These are phyloP conservation scores for Penicillium janthinellum DNA, from an alignment of 2,329 filamentous ascomycete genomes.

Conservation along the genomic window DNA sequence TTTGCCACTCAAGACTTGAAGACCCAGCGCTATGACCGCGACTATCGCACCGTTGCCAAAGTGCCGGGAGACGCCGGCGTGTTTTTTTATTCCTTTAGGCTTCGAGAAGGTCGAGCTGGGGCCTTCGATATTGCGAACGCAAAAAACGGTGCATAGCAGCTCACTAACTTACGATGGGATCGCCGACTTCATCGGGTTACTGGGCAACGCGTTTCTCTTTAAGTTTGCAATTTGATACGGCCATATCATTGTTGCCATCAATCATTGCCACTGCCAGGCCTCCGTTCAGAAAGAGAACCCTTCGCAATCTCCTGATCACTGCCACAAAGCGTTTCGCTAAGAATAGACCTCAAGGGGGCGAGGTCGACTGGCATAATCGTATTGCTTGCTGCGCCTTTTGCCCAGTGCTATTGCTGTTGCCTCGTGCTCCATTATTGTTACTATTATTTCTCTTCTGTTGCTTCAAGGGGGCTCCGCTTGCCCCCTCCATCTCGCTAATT, in stretches of 20 bases:
- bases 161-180: background rate
- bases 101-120: slow-evolving; percentile 25
- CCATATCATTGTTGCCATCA: background rate
- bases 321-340: background rate
- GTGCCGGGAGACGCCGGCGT: slow-evolving; percentile 19
- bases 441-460: background rate
- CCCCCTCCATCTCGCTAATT: background rate
- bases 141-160: background rate
- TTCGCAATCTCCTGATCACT: background rate
- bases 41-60: slow-evolving; percentile 25
- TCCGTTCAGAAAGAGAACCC: background rate
- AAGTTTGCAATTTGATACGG: background rate
- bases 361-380: background rate
- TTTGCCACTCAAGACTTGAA: slow-evolving; percentile 12
- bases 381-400: background rate
- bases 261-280: background rate
- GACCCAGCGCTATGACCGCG: slow-evolving; percentile 6
- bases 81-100: slow-evolving; percentile 22
- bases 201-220: background rate
- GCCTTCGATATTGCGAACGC: background rate
- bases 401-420: background rate
- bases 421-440: background rate
- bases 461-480: background rate
- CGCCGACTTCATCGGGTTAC: background rate
- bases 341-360: background rate